Conservation (phyloP, 116 monocot genomes). For the Posidonia oceanica region DNA sequence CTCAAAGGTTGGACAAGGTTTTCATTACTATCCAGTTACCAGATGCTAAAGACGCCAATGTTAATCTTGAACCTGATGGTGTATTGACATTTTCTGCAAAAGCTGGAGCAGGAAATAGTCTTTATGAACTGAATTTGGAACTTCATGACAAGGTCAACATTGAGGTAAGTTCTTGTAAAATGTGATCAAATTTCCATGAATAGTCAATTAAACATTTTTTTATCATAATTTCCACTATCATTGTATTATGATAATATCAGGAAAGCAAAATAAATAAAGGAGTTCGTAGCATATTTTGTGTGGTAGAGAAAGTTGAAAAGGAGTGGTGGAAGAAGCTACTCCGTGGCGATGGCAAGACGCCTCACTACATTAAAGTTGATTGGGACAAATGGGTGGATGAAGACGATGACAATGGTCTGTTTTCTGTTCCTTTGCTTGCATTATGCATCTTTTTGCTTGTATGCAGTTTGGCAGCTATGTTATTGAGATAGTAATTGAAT, state of each 20-base stretch:
- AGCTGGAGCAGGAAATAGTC: conserved; percentile 41
- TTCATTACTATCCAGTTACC: conserved; percentile 65
- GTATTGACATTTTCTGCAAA: conserved; percentile 56
- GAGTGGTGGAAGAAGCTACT: conserved; percentile 79
- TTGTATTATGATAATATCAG: conserved; percentile 17
- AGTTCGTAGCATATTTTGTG: conserved; percentile 58
- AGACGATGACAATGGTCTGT: conserved; percentile 58
- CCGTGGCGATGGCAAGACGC: conserved; percentile 53
- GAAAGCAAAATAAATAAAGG: conserved; percentile 78
- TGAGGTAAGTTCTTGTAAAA: conserved; percentile 30
- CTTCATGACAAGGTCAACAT: conserved; percentile 73
- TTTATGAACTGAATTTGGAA: conserved; percentile 59
- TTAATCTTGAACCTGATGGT: conserved; percentile 74
- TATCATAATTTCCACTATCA: conserved; percentile 14
- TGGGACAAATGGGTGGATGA: conserved; percentile 98
- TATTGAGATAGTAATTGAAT: background rate
- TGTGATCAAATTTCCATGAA: conserved; percentile 17
- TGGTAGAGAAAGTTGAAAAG: conserved; percentile 63
- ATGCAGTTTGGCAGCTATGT: background rate
- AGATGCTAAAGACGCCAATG: conserved; percentile 63
- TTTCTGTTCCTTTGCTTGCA: background rate
- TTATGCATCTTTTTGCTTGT: background rate
- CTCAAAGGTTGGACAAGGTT: conserved; percentile 74
- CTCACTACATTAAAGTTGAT: conserved; percentile 87
- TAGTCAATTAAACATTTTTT: conserved; percentile 47